Evolutionary conservation across 179 eudicot species (phyloP).

Genomic region (Beta lomatogona): DNA sequence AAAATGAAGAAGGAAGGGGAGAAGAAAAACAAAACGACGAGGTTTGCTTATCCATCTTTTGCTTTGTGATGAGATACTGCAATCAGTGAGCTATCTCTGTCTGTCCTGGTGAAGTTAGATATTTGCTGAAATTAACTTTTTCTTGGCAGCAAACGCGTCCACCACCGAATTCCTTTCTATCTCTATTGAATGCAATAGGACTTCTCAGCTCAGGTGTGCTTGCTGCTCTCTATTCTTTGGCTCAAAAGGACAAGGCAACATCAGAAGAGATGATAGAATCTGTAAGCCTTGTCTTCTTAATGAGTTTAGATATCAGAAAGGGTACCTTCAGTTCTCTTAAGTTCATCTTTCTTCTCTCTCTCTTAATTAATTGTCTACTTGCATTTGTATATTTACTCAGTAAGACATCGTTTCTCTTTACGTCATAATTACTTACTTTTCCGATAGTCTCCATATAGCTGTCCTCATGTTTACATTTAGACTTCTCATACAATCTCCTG

Average conservation of each 20-base stretch:
- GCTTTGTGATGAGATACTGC: not conserved
- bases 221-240: constrained; percentile 74
- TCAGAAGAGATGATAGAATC: constrained; percentile 61
- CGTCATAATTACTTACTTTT: not conserved
- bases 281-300: constrained; percentile 48
- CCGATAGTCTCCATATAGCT: not conserved
- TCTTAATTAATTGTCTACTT: not conserved
- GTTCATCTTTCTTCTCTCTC: not conserved
- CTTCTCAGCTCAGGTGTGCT: constrained; percentile 68
- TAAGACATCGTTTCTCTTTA: not conserved
- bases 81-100: constrained; percentile 11
- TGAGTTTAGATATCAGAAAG: not conserved
- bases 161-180: constrained; percentile 56
- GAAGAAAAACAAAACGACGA: constrained; percentile 42
- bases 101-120: constrained; percentile 18
- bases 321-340: not conserved
- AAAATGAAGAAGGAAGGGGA: constrained; percentile 29
- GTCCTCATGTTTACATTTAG: not conserved
- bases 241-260: constrained; percentile 68
- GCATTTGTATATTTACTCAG: not conserved
- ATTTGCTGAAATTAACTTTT: constrained; percentile 36
- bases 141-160: constrained; percentile 49
- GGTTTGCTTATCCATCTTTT: constrained; percentile 35
- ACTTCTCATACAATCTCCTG: not conserved
- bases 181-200: constrained; percentile 76